A percentile compares a stretch with the other conserved stretches of the same genome.
Conservation (phyloP, 164 flowering plant species). For the Magnolia sinica region DNA sequence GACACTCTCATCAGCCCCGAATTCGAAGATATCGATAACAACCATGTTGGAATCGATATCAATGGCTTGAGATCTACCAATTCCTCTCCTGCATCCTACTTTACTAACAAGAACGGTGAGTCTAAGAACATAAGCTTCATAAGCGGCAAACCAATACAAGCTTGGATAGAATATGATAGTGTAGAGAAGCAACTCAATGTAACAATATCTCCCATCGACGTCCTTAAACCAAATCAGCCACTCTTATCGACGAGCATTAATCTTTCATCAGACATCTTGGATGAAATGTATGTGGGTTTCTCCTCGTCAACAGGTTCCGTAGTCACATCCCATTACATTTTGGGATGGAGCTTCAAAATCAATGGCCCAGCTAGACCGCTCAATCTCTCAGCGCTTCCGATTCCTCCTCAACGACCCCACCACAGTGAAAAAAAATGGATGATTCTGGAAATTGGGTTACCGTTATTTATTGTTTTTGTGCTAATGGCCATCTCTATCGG, state of each 20-base stretch:
- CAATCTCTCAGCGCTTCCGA: constrained; percentile 27
- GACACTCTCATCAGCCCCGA: constrained; percentile 57
- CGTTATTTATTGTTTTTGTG: neutral
- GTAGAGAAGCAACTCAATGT: constrained; percentile 30
- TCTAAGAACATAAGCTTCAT: constrained; percentile 6
- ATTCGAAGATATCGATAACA: constrained; percentile 52
- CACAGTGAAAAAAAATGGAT: neutral
- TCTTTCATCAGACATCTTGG: constrained; percentile 39
- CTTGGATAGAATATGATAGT: constrained; percentile 68
- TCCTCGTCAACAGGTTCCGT: constrained; percentile 55
- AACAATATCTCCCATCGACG: constrained; percentile 29
- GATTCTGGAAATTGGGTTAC: constrained; percentile 7
- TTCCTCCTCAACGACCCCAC: constrained; percentile 17
- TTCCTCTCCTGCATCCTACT: constrained; percentile 32
- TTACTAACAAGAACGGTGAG: constrained; percentile 4
- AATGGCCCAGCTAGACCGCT: constrained; percentile 25
- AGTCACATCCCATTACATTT: constrained; percentile 21
- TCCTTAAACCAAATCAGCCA: constrained; percentile 28
- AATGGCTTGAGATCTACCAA: constrained; percentile 45
- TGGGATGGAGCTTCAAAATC: constrained; percentile 37
- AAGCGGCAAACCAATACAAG: constrained; percentile 44
- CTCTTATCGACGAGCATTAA: constrained; percentile 38
- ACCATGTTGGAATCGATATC: constrained; percentile 72
- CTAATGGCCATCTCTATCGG: neutral
- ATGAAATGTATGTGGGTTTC: constrained; percentile 71